These are phyloP conservation scores for Saccharomyces hybrid DNA, from an alignment of 1,139 yeast genomes.

Conservation along the genomic window DNA sequence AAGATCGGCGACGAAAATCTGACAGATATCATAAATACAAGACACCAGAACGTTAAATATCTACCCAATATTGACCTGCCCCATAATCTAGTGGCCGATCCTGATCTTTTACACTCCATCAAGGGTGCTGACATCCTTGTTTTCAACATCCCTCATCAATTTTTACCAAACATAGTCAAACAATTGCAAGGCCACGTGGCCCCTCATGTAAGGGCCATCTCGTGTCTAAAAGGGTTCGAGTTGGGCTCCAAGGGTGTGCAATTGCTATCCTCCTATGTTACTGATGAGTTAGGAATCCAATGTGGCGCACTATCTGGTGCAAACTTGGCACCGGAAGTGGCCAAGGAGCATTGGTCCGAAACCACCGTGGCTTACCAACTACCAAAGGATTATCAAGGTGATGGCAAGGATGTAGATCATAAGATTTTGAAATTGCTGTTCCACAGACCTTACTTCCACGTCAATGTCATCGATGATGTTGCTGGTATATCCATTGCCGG, in stretches of 20 bases:
- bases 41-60: constrained; percentile 83
- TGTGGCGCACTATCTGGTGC: constrained; percentile 96
- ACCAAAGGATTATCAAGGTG: constrained; percentile 60
- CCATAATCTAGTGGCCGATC: constrained; percentile 69
- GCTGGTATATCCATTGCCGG: constrained; percentile 93
- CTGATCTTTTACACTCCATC: constrained; percentile 66
- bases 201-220: constrained; percentile 69
- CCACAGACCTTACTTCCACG: constrained; percentile 95
- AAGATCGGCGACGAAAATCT: constrained; percentile 57
- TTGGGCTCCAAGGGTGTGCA: constrained; percentile 73
- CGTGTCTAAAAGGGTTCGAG: constrained; percentile 87
- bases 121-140: constrained; percentile 70
- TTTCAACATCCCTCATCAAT: constrained; percentile 92
- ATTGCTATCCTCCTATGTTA: constrained; percentile 64
- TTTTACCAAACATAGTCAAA: constrained; percentile 61
- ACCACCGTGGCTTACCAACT: constrained; percentile 84
- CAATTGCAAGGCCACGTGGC: constrained; percentile 69
- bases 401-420: constrained; percentile 64
- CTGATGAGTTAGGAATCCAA: constrained; percentile 67
- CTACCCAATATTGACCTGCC: constrained; percentile 78
- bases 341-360: constrained; percentile 86
- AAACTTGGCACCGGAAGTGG: constrained; percentile 89
- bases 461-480: constrained; percentile 75
- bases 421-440: constrained; percentile 60
- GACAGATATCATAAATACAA: constrained; percentile 76